Percentiles rank a stretch among this genome's conserved stretches.
Evolutionary conservation across 1,284 basidiomycete species (phyloP).

Genomic region (Boletus smithii): DNA sequence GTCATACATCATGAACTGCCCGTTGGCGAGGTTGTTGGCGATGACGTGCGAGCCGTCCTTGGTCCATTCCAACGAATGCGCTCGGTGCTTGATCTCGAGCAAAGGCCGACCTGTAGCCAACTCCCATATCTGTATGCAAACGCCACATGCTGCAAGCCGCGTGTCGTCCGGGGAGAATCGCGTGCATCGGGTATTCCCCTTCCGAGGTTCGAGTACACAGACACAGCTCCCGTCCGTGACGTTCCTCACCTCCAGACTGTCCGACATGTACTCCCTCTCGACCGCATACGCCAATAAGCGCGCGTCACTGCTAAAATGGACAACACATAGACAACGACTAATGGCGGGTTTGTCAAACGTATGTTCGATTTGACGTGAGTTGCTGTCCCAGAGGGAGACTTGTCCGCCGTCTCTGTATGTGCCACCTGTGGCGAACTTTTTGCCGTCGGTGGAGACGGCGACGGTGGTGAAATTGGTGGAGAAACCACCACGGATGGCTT

Average conservation of each 20-base stretch:
- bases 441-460: slow-evolving; percentile 25
- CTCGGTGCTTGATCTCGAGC: slow-evolving; percentile 29
- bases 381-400: slow-evolving; percentile 24
- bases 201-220: slow-evolving; percentile 22
- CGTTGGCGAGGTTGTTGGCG: slow-evolving; percentile 23
- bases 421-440: slow-evolving; percentile 26
- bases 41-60: slow-evolving; percentile 23
- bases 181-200: slow-evolving; percentile 28
- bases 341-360: slow-evolving; percentile 25
- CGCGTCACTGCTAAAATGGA: slow-evolving; percentile 23
- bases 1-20: slow-evolving; percentile 28
- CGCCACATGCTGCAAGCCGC: slow-evolving; percentile 24
- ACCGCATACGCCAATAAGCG: slow-evolving; percentile 24
- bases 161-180: slow-evolving; percentile 27
- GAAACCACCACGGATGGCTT: slow-evolving; percentile 23
- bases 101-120: slow-evolving; percentile 15
- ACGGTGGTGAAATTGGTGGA: slow-evolving; percentile 30
- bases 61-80: slow-evolving; percentile 26
- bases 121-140: slow-evolving; percentile 27
- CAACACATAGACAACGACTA: slow-evolving; percentile 25
- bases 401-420: slow-evolving; percentile 28
- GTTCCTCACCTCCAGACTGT: slow-evolving; percentile 21
- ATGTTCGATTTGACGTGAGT: slow-evolving; percentile 23
- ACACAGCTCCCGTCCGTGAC: slow-evolving; percentile 14
- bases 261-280: slow-evolving; percentile 29